Percentiles rank a stretch among this genome's conserved stretches.
Evolutionary conservation across 768 basidiomycete genomes (phyloP).

Genomic region (Tephrocybe sp.): DNA sequence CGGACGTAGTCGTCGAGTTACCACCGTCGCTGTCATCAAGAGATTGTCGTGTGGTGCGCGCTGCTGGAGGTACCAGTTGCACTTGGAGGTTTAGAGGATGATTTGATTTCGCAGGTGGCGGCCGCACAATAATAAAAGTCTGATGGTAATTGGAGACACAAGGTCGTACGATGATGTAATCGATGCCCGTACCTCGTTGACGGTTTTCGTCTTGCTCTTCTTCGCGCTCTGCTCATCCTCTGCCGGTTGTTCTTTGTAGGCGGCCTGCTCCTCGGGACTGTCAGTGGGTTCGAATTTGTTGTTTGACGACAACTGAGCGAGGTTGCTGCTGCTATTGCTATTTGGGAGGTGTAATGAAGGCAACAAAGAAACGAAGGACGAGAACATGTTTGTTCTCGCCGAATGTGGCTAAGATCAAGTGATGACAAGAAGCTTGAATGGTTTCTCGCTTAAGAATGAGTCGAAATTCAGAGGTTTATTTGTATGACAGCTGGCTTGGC

Average conservation of each 20-base stretch:
- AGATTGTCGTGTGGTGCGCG: constrained; percentile 46
- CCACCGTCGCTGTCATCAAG: constrained; percentile 35
- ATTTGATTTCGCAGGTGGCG: constrained; percentile 7
- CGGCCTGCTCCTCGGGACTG: constrained; percentile 19
- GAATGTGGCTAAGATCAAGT: neutral
- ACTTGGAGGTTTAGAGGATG: constrained; percentile 18
- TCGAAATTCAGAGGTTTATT: constrained; percentile 12
- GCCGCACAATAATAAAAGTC: constrained; percentile 14
- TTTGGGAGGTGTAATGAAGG: constrained; percentile 18
- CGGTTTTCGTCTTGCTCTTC: constrained; percentile 43
- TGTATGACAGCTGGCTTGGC: constrained; percentile 5
- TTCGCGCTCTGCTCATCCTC: constrained; percentile 31
- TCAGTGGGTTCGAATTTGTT: constrained; percentile 12
- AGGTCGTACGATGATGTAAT: constrained; percentile 8
- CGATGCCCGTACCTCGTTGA: constrained; percentile 44
- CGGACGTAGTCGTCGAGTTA: constrained; percentile 18
- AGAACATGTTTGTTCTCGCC: constrained; percentile 16
- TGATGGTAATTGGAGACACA: neutral
- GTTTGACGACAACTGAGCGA: neutral
- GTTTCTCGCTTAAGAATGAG: constrained; percentile 5
- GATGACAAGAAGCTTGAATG: neutral
- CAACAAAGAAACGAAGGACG: constrained; percentile 20
- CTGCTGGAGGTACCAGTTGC: constrained; percentile 48
- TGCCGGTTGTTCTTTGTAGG: constrained; percentile 18
- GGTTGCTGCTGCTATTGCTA: constrained; percentile 8